These are phyloP conservation scores for Cladorrhinum sp. DNA, from an alignment of 2,329 filamentous ascomycete species.

Conservation along the genomic window DNA sequence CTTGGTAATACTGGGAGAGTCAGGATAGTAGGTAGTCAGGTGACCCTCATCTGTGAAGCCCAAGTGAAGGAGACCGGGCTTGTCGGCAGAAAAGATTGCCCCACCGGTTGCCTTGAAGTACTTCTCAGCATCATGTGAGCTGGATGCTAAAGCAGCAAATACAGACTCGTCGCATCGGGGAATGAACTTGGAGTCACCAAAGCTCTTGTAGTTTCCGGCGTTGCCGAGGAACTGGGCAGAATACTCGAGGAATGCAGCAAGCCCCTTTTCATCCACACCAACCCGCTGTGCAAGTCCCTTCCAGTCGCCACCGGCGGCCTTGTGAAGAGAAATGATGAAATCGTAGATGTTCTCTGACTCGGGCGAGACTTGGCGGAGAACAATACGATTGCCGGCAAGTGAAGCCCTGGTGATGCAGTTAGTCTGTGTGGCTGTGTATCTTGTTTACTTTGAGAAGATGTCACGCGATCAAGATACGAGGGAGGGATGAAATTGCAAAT, in stretches of 20 bases:
- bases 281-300: conserved; percentile 61
- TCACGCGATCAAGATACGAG: neutral
- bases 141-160: conserved; percentile 62
- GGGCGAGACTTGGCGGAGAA: conserved; percentile 76
- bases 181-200: conserved; percentile 81
- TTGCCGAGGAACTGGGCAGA: conserved; percentile 77
- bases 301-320: conserved; percentile 67
- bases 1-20: conserved; percentile 70
- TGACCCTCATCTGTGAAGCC: conserved; percentile 73
- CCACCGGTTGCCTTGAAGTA: conserved; percentile 67
- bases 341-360: conserved; percentile 81
- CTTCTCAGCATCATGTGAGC: conserved; percentile 57
- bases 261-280: conserved; percentile 59
- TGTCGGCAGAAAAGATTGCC: conserved; percentile 67
- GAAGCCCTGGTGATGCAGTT: conserved; percentile 55
- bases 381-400: conserved; percentile 72
- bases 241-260: conserved; percentile 72
- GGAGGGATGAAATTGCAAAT: neutral
- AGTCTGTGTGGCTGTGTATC: neutral
- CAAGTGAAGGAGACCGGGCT: conserved; percentile 66
- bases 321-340: conserved; percentile 71
- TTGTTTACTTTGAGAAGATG: neutral
- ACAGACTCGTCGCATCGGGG: conserved; percentile 64
- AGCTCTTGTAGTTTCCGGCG: conserved; percentile 81
- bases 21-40: conserved; percentile 78